A percentile compares a stretch with the other conserved stretches of the same genome.
Evolutionary conservation across 768 basidiomycete species (phyloP).

Genomic region (Mycena galopus): DNA sequence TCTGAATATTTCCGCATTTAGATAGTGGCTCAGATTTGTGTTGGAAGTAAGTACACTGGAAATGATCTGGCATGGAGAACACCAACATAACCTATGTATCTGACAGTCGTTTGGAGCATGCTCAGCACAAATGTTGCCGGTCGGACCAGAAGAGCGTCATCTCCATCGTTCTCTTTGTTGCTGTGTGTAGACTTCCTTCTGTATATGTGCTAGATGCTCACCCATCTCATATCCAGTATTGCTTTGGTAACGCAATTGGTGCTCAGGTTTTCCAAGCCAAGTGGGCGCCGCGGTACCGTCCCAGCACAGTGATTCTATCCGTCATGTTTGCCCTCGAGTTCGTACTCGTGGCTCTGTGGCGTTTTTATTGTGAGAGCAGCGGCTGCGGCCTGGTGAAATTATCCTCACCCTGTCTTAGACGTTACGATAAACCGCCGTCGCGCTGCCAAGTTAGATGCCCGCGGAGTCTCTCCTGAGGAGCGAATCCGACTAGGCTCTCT

Average conservation of each 20-base stretch:
- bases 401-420: background rate
- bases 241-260: slow-evolving; percentile 5
- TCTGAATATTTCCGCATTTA: background rate
- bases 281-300: slow-evolving; percentile 13
- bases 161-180: background rate
- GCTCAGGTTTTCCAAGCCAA: slow-evolving; percentile 17
- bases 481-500: background rate
- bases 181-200: background rate
- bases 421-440: background rate
- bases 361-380: background rate
- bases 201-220: background rate
- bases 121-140: slow-evolving; percentile 15
- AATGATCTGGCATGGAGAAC: background rate
- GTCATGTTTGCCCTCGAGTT: slow-evolving; percentile 11
- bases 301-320: slow-evolving; percentile 6
- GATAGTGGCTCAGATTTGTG: background rate
- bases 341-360: slow-evolving; percentile 1
- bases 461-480: background rate
- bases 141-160: slow-evolving; percentile 8
- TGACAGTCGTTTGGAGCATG: slow-evolving; percentile 15
- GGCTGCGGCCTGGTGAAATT: background rate
- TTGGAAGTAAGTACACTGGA: background rate
- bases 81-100: too few relatives aligned
- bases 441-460: background rate
- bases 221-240: background rate